Evolutionary conservation across 768 basidiomycete species (phyloP), one percentile per base, ranked within the genome.

Genomic region (Tylopilus rubrobrunneus): DNA sequence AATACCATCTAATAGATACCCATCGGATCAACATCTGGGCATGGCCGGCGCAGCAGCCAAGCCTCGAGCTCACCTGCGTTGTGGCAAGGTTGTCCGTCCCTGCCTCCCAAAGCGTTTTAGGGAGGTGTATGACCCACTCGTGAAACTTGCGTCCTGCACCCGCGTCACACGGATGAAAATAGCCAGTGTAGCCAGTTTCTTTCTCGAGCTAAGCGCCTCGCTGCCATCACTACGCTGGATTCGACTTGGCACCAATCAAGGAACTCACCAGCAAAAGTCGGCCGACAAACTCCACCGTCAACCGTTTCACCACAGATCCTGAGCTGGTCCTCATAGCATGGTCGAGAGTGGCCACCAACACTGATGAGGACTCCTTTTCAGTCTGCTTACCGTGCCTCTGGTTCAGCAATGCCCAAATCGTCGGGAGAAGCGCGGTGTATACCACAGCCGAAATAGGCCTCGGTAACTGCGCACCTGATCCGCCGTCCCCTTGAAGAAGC

Each of bases 61-160:
- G 23, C 37, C 31, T 27, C 33, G 41, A 75, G 58, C 36, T 37
- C 48, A 89, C 92, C 79, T 89, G 83, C 0, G 85, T 84, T 5
- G 78, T 71, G 1, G 68, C 59, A 17, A 78, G 65, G 64, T 90
- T 81, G 49, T 69, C 79, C 10, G 69, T 70, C 4, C 87, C 86
- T 10, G 88, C 68, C 67, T 98, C 94, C 95, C 95, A 98, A 5
- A 98, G 73, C 7, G 78, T 77, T 69, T 83, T 86, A 0, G 94
- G 92, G 42, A 97, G 77, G 58, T 87, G 83, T 27, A 78, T 67
- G 17, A 92, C 58, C 92, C 94, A 97, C 21, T 78, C 78, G 48
- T 76, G 71, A 37, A 86, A 68, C 48, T 70, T 74, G 31, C 52
- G 60, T 25, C 56, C 60, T 40, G 64, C 65, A 5, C 55, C 59